Conservation (phyloP, 805 yeast species). For the Lipomyces mesembrius region DNA sequence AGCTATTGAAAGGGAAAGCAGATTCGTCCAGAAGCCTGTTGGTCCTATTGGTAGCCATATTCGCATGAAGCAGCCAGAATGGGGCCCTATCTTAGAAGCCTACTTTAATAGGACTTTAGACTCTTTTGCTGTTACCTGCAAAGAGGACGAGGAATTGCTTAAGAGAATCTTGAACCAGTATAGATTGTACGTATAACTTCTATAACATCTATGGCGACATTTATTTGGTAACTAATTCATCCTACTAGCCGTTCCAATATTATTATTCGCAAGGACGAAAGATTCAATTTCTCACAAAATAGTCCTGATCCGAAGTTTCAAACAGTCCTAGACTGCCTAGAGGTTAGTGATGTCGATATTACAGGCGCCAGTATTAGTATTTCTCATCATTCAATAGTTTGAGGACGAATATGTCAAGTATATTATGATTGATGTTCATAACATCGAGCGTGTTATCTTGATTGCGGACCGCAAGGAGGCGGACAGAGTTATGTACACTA, state of each 20-base stretch:
- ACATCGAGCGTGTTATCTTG: constrained; percentile 63
- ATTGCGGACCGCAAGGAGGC: constrained; percentile 59
- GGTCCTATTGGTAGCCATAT: constrained; percentile 81
- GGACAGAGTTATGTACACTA: constrained; percentile 49
- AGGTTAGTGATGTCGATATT: constrained; percentile 32
- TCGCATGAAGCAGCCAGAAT: constrained; percentile 59
- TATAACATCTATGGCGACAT: not conserved
- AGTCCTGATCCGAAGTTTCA: constrained; percentile 51
- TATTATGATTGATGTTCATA: constrained; percentile 62
- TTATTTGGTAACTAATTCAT: constrained; percentile 29
- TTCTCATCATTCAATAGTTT: constrained; percentile 42
- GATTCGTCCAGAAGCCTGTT: constrained; percentile 59
- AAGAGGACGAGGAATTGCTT: constrained; percentile 57
- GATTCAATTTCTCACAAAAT: constrained; percentile 57
- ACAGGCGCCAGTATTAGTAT: not conserved
- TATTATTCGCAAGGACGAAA: constrained; percentile 59
- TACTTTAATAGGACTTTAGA: constrained; percentile 56
- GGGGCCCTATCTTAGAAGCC: constrained; percentile 66
- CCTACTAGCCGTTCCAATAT: constrained; percentile 48
- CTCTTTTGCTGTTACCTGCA: constrained; percentile 69
- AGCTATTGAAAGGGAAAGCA: constrained; percentile 48
- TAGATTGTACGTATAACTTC: constrained; percentile 46
- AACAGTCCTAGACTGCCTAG: constrained; percentile 65
- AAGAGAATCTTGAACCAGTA: constrained; percentile 10
- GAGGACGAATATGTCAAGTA: constrained; percentile 60